Base-by-base conservation (phyloP, 805 yeast genomes). In the Cyberlindnera petersonii region DNA sequence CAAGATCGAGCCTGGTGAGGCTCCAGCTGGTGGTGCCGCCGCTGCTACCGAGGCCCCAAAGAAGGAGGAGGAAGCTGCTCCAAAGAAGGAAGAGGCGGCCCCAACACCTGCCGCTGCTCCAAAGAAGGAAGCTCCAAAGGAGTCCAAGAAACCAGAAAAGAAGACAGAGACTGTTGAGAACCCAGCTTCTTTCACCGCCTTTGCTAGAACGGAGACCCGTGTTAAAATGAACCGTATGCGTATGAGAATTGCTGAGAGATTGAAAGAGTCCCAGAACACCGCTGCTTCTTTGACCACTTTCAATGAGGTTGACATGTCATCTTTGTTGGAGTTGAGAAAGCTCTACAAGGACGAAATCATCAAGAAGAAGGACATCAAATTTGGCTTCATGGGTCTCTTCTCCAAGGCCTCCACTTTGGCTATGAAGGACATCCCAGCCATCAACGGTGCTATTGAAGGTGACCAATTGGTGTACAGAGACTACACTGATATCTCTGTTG, bases 201-300 rank as follows among this genome's bases (percentile, higher is more conserved):
- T 86, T 60, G 74, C 93, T 43, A 85, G 98, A 72, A 66, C 70
- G 46, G 98, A 93, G 71, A 84, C 81, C 61, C 79, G 88, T 64
- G 94, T 93, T 49, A 91, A 91, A 75, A 91, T 91, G 98, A 93
- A 89, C 81, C 86, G 98, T 74, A 93, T 91, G 98, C 84, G 98
- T 72, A 69, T 86, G 70, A 86, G 98, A 76, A 93, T 93, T 53
- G 96, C 98, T 45, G 98, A 91, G 74, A 86, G 98, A 71, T 83
- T 91, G 63, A 91, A 91, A 86, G 98, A 93, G 74, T 86, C 98
- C 24, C 98, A 91, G 71, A 93, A 93, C 75, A 89, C 98, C 40
- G 95, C 98, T 51, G 98, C 98, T 26, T 86, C 98, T 33, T 78
- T 91, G 61, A 91, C 98, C 40, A 91, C 98, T 35, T 91, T 91